Conservation (phyloP, 2,329 filamentous ascomycete genomes). For the Penicillium crustosum region DNA sequence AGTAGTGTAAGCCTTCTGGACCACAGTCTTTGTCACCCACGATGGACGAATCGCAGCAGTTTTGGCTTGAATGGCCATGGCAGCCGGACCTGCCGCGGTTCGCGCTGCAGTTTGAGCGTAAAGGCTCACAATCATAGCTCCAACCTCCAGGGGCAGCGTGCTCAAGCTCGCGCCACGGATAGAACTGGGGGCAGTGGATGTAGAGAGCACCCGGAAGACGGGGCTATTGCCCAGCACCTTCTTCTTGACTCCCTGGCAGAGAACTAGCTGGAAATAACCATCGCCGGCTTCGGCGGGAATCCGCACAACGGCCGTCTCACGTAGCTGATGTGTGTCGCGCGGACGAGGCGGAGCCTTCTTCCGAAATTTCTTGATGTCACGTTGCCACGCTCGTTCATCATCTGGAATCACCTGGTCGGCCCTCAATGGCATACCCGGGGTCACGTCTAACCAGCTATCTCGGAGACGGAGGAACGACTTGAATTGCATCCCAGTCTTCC, state of each 20-base stretch:
- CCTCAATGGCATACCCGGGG: conserved; percentile 53
- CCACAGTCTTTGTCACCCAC: conserved; percentile 33
- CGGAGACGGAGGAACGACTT: conserved; percentile 63
- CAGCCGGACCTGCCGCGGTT: conserved; percentile 26
- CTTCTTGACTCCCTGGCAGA: conserved; percentile 58
- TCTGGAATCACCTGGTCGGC: conserved; percentile 52
- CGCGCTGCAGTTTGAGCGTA: conserved; percentile 41
- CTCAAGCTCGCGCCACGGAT: conserved; percentile 64
- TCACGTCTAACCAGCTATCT: conserved; percentile 66
- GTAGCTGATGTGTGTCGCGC: conserved; percentile 52
- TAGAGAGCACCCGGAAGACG: conserved; percentile 67
- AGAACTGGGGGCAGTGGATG: conserved; percentile 60
- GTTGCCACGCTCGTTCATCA: conserved; percentile 67
- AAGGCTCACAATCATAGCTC: conserved; percentile 47
- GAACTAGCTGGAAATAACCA: conserved; percentile 67
- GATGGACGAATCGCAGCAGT: conserved; percentile 32
- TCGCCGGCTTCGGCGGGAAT: conserved; percentile 64
- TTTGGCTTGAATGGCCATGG: conserved; percentile 27
- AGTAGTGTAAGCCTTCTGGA: conserved; percentile 33
- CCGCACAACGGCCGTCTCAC: conserved; percentile 65
- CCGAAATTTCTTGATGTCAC: conserved; percentile 64
- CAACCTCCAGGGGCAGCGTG: conserved; percentile 66
- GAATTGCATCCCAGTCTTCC: conserved; percentile 66
- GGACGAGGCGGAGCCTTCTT: conserved; percentile 54
- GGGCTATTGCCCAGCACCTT: conserved; percentile 65